Base-by-base conservation (phyloP, 352 stramenopile species). In the Saprolegnia parasitica region DNA sequence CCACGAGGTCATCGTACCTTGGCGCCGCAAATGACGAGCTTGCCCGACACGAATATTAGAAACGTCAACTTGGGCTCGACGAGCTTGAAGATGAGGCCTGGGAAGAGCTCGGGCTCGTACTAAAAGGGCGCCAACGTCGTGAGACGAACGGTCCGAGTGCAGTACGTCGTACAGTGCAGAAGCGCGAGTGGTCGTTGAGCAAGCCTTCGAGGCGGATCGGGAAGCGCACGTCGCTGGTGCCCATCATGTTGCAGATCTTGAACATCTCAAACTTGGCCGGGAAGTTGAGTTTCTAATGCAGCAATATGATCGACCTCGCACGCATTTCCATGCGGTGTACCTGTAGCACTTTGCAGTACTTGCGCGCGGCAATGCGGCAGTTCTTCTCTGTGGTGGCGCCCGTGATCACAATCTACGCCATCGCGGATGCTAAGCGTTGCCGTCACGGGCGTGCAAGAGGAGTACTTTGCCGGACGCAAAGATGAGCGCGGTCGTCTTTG, bases 31-130 rank as follows among this genome's bases (percentile, higher is more conserved):
- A 98, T 86, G 9, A 99, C 96, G 40, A 99, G 87, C 76, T 99
- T 99, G 37, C 98, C 98, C 24, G 90, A 98, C 13, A 99, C 97
- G 78, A 99, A 99, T 68, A 99, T 98, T 29, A 99, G 74, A 24
- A 99, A 77, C n/a, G 98, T 98, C n/a, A 98, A 87, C 74, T 98
- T 98, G 24, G 97, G 96, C 58, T 91, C 84, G 3, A 98, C 77
- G 76, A 99, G 89, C 54, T 97, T 89, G 84, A 99, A 99, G 73
- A 99, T 99, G 23, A 99, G 82, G 10, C 98, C 98, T 11, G 97
- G 96, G 79, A 99, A 99, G n/a, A 99, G 79, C 73, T 99, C 98
- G 0, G 98, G 98, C 72, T 99, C 98, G 77, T 99, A 99, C 64
- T 88, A 72, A 5, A 67, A 42, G 23, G 32, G n/a, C n/a, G 71